Conservation (phyloP, 2,329 filamentous ascomycete species). For the Mycosphaerella arachidis region DNA sequence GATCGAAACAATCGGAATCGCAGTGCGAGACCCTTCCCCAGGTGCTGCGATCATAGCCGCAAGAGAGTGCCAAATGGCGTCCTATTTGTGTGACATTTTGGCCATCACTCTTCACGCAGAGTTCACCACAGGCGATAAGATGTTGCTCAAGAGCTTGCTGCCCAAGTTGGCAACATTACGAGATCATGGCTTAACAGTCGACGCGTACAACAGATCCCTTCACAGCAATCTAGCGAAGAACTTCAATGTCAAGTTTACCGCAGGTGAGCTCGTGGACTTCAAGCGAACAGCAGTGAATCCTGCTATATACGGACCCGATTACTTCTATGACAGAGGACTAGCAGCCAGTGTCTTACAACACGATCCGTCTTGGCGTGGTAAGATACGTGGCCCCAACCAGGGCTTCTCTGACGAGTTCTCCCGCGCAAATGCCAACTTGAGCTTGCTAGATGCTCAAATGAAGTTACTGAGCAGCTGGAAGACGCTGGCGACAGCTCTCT, state of each 20-base stretch:
- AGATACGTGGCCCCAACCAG: slow-evolving; percentile 46
- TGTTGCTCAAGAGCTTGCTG: slow-evolving; percentile 66
- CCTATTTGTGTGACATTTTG: slow-evolving; percentile 79
- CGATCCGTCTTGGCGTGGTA: slow-evolving; percentile 71
- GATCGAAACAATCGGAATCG: slow-evolving; percentile 55
- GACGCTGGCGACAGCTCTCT: slow-evolving; percentile 77
- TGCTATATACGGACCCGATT: slow-evolving; percentile 60
- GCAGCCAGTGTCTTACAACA: slow-evolving; percentile 72
- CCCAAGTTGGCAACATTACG: slow-evolving; percentile 74
- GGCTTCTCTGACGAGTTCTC: slow-evolving; percentile 81
- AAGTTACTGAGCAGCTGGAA: slow-evolving; percentile 86
- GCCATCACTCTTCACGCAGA: slow-evolving; percentile 87
- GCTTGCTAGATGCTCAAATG: slow-evolving; percentile 86
- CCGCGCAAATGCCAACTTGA: slow-evolving; percentile 84
- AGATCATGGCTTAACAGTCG: slow-evolving; percentile 71
- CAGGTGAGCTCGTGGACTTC: slow-evolving; percentile 70
- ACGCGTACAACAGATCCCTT: slow-evolving; percentile 79
- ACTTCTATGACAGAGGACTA: slow-evolving; percentile 77
- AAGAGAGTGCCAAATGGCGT: slow-evolving; percentile 57
- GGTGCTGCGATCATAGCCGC: slow-evolving; percentile 29
- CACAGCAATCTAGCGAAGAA: slow-evolving; percentile 83
- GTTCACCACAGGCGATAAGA: slow-evolving; percentile 66
- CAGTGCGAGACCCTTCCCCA: slow-evolving; percentile 33
- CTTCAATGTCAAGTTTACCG: slow-evolving; percentile 70
- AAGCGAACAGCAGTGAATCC: slow-evolving; percentile 62